Evolutionary conservation across 163 green algal species (phyloP), one percentile per base, ranked within the genome.

Genomic region (Chlamydomonas reinhardtii): DNA sequence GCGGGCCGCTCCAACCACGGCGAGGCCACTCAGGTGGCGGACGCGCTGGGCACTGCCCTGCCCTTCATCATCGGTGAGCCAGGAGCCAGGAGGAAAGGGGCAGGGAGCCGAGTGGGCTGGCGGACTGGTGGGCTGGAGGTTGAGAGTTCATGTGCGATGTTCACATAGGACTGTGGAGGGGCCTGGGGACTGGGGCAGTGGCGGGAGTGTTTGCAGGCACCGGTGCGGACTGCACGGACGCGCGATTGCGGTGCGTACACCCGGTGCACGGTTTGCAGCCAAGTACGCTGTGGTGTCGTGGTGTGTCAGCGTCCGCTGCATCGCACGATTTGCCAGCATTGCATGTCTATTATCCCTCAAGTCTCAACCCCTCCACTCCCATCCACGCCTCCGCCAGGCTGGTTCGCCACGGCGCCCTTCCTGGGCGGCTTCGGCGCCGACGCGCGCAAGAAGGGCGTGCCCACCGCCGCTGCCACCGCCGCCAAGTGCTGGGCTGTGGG

Each of bases 61-160:
- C 96, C 96, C 19, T 99, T 99, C 89, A 84, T 98, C 35, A 71
- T 94, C 17, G 95, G 95, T 97, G 83, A 76, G 91, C 29, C 43
- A 16, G 35, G n/a, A n/a, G n/a, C n/a, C n/a, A n/a, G n/a, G 12
- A 64, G 56, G 54, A 66, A 19, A 29, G 31, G 37, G 14, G 31
- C n/a, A n/a, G 52, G 14, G 35, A 59, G 8, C 37, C 3, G 12
- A 8, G 14, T 15, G n/a, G 43, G 43, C 22, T 65, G 27, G 25
- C 12, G 43, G 43, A 66, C 4, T 66, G 43, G 73, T 6, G 43
- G 43, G 43, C n/a, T n/a, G n/a, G n/a, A n/a, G n/a, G n/a, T n/a
- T n/a, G n/a, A n/a, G n/a, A n/a, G n/a, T n/a, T n/a, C n/a, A n/a
- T n/a, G n/a, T n/a, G n/a, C n/a, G n/a, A n/a, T n/a, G n/a, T n/a